Conservation (phyloP, 2,329 filamentous ascomycete species). For the Aureobasidium sp. region DNA sequence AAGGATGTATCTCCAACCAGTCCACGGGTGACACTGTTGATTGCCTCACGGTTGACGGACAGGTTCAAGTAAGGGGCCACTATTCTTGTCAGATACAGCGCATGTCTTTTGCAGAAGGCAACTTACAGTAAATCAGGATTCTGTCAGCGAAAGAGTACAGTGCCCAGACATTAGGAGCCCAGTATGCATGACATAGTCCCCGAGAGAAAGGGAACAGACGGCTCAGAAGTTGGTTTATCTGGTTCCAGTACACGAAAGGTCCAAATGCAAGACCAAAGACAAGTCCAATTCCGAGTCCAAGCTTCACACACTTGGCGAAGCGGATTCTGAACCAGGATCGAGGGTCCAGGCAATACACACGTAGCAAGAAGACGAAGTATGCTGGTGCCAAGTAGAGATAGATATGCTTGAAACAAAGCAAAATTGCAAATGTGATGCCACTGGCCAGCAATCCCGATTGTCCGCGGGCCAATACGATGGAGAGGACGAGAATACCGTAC, state of each 20-base stretch:
- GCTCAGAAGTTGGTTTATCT: conserved; percentile 75
- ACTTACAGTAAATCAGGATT: conserved; percentile 69
- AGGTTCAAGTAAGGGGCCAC: conserved; percentile 78
- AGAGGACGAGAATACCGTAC: conserved; percentile 83
- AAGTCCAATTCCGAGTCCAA: conserved; percentile 63
- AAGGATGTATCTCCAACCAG: conserved; percentile 91
- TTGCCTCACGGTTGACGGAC: conserved; percentile 61
- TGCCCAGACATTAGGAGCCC: conserved; percentile 96
- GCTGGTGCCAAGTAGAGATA: conserved; percentile 94
- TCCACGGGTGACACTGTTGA: conserved; percentile 85
- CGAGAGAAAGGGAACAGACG: conserved; percentile 90
- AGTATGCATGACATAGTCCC: conserved; percentile 94
- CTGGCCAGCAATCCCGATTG: conserved; percentile 68
- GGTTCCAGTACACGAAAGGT: conserved; percentile 73
- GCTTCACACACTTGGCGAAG: conserved; percentile 73
- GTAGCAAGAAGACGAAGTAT: conserved; percentile 89
- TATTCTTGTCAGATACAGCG: conserved; percentile 28
- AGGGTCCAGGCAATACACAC: conserved; percentile 77
- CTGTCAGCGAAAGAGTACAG: conserved; percentile 90
- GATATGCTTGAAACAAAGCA: conserved; percentile 96
- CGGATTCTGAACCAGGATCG: conserved; percentile 65
- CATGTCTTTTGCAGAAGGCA: background rate
- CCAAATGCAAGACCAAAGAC: conserved; percentile 80
- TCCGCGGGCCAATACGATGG: conserved; percentile 72
- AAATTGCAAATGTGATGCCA: conserved; percentile 72